phyloP scores from a whole-genome alignment of 169 alveolate genomes.

The Toxoplasma gondii region DNA sequence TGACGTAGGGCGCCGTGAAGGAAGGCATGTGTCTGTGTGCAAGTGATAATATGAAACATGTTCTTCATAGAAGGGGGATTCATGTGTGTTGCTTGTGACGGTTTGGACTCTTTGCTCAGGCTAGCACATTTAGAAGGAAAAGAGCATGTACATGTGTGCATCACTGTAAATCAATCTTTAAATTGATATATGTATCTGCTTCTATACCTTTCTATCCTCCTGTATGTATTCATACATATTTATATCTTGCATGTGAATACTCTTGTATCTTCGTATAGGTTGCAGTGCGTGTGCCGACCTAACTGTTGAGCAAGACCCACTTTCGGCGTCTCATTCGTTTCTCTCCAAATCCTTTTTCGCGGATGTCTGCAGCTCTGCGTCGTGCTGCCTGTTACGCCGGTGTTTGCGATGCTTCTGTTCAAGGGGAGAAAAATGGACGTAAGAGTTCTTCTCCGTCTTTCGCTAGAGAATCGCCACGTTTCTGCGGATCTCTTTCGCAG shows the following conservation, averaged over 20 bases:
- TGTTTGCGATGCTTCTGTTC: neutral
- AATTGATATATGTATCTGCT: neutral
- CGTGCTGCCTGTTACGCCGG: neutral
- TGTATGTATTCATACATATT: neutral
- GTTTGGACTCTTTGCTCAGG: too few species aligned
- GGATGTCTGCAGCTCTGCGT: neutral
- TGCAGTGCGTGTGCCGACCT: neutral
- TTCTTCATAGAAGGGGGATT: too few species aligned
- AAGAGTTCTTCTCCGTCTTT: neutral
- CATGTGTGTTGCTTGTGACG: too few species aligned
- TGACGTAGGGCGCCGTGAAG: too few species aligned
- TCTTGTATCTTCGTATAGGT: neutral
- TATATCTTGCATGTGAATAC: neutral
- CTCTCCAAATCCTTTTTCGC: neutral
- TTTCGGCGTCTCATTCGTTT: neutral
- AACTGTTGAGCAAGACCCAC: neutral
- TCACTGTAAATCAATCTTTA: neutral
- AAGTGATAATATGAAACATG: too few species aligned
- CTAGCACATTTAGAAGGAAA: too few species aligned
- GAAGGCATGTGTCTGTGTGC: too few species aligned
- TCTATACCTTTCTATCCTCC: neutral
- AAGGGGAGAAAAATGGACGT: neutral
- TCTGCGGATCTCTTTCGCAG: too few species aligned
- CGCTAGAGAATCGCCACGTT: too few species aligned
- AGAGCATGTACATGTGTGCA: too few species aligned